Evolutionary conservation across 2,329 filamentous ascomycete species (phyloP), one percentile per base, ranked within the genome.

Genomic region (Stagonosporopsis chrysanthemi): DNA sequence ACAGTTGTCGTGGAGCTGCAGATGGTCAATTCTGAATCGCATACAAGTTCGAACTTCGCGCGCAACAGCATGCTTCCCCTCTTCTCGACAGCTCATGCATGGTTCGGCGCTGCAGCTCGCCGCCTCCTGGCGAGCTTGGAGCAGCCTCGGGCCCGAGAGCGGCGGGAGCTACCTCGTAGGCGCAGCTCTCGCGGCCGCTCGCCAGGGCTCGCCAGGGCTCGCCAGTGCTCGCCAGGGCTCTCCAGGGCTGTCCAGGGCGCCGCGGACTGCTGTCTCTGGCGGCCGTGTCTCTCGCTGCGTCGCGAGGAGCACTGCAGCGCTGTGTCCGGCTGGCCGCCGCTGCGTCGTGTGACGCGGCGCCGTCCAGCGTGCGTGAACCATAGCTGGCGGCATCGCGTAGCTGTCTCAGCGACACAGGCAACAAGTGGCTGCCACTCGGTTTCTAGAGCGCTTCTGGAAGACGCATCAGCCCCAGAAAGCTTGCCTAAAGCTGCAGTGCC

Each of bases 361-460:
- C 52, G 54, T 43, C 58, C 62, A 56, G 58, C 61, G 52, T 49
- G 66, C 60, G 53, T 59, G 59, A 29, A 40, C 50, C 31, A 55
- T 39, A 50, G 52, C 57, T 44, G 45, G 43, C 62, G 49, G 53
- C 56, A 58, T 52, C 45, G 51, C 39, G 43, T n/a, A 51, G 52
- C 50, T 49, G 62, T 60, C 62, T 62, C 56, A 51, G 55, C 51
- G 41, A 54, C 57, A 43, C 50, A 56, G 56, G 53, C 50, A 53
- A 42, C 15, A 47, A 23, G 33, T 15, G 47, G 41, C 42, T 44
- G 24, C 29, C 28, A 42, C 47, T 33, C 41, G 44, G 56, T 62
- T 69, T 69, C 65, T 68, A 69, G 66, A 67, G 58, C 64, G 48
- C 60, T 72, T 72, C 69, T 72, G 65, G 69, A 72, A 71, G 55